Evolutionary conservation across 768 basidiomycete species (phyloP), one percentile per base, ranked within the genome.

Genomic region (Pleurotus ostreatus): DNA sequence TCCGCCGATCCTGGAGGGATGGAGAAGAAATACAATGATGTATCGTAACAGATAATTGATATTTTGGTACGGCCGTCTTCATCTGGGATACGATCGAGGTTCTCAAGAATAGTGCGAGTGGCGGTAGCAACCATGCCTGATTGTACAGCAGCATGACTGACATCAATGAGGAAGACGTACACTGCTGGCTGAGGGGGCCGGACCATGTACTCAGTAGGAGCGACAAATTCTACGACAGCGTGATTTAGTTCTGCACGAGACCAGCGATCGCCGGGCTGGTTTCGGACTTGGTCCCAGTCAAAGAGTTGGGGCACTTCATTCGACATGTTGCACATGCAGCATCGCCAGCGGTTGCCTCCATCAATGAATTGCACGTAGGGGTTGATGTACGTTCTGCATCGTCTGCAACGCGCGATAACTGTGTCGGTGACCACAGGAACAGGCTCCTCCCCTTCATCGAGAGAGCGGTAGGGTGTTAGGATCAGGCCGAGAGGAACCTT

Each of bases 161-260:
- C 94, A 66, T 99, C 97, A 71, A 99, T 91, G 67, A 98, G 82
- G 79, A 98, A 97, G 56, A 96, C 82, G 70, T 96, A 98, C 52
- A 97, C 93, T 15, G 95, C 93, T 4, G 97, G 94, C 70, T 98
- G 97, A 52, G 97, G 97, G 4, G 97, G 89, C 61, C 97, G 89
- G 66, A 95, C 96, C 97, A 98, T 98, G 72, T 99, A 99, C 73
- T 99, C 97, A 0, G 94, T 96, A 5, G 97, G 95, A 1, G 97
- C 97, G 53, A 99, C 91, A 66, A 86, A 99, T 70, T 99, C 97
- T 49, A 99, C 92, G n/a, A 88, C 90, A 37, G 88, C 83, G 68
- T 92, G 85, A 65, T 97, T 98, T 52, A 99, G 79, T 73, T 99
- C 97, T 1, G 92, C 85, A 59, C 97, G 86, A 23, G 83, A 75